Evolutionary conservation across 352 stramenopile species (phyloP).

Genomic region (Globisporangium spiculum): DNA sequence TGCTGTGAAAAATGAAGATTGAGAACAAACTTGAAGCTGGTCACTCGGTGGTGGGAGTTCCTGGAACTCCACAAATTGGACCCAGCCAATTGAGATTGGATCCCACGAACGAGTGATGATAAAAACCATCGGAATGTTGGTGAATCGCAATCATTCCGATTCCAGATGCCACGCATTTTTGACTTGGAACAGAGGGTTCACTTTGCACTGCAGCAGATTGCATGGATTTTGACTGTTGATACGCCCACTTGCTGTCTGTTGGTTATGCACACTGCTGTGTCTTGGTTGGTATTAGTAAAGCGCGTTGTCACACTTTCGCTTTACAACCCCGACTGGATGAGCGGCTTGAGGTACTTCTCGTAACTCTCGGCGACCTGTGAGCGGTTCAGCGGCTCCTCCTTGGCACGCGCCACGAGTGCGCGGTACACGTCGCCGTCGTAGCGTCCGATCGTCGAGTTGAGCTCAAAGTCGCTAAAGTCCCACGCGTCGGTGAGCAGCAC

Average conservation of each 20-base stretch:
- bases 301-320: not conserved
- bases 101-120: not conserved
- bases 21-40: not conserved
- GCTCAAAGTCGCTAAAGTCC: constrained; percentile 62
- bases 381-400: not conserved
- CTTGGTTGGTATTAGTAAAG: no score
- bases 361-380: not conserved
- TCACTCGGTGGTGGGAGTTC: not conserved
- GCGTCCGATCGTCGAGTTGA: constrained; percentile 67
- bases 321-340: not conserved
- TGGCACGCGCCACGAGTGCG: not conserved
- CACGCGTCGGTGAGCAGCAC: constrained; percentile 75
- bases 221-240: not conserved
- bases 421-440: constrained; percentile 71
- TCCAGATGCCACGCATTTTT: no score
- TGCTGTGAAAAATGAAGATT: not conserved
- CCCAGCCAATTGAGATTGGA: no score
- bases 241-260: no score
- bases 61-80: no score
- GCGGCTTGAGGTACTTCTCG: not conserved
- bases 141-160: not conserved
- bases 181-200: no score
- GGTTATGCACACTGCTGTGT: no score
- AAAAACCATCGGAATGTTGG: not conserved
- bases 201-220: not conserved